Conservation (phyloP, 2,329 filamentous ascomycete genomes). For the Pyrenochaeta sp. region DNA sequence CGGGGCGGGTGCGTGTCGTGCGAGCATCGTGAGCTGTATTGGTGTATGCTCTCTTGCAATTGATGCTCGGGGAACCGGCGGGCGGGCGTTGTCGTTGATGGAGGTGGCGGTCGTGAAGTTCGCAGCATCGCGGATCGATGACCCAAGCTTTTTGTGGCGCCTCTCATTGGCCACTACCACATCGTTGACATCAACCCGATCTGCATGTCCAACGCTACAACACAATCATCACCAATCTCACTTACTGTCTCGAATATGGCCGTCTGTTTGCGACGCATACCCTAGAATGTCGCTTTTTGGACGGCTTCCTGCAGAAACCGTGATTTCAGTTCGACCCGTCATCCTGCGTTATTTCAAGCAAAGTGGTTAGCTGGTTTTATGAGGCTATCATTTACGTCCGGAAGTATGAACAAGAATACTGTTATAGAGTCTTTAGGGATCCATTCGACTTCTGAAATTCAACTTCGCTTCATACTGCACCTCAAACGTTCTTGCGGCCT, state of each 20-base stretch:
- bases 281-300: too few species aligned
- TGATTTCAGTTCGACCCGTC: too few species aligned
- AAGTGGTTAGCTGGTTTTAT: too few species aligned
- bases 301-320: too few species aligned
- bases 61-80: slow-evolving; percentile 44
- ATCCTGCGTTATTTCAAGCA: too few species aligned
- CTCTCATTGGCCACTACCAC: slow-evolving; percentile 26
- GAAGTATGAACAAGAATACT: too few species aligned
- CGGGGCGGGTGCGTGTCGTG: slow-evolving; percentile 50
- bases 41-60: slow-evolving; percentile 45
- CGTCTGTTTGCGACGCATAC: neutral
- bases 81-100: slow-evolving; percentile 36
- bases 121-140: slow-evolving; percentile 19
- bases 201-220: slow-evolving; percentile 7
- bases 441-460: too few species aligned
- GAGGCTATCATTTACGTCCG: too few species aligned
- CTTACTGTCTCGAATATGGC: neutral
- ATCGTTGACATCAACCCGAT: slow-evolving; percentile 33
- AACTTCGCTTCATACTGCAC: too few species aligned
- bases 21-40: slow-evolving; percentile 49
- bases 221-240: neutral
- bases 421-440: too few species aligned
- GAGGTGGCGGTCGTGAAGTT: slow-evolving; percentile 44
- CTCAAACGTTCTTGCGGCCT: too few species aligned
- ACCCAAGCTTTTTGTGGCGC: slow-evolving; percentile 21